Conservation (phyloP, 2,329 filamentous ascomycete genomes). For the Rhynchosporium graminicola region DNA sequence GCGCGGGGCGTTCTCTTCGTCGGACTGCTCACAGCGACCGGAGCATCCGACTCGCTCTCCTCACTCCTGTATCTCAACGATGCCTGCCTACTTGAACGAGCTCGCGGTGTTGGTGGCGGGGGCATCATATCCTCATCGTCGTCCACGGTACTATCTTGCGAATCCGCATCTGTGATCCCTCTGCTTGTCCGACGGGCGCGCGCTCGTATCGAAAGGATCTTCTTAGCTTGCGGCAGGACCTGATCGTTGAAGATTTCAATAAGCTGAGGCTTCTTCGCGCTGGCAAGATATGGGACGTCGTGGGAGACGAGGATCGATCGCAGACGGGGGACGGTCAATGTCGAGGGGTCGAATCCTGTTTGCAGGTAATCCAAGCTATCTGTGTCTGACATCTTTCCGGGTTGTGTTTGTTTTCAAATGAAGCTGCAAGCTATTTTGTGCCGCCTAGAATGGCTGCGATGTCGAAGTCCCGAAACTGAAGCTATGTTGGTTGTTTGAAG, state of each 20-base stretch:
- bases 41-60: conserved; percentile 51
- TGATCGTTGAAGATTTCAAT: conserved; percentile 80
- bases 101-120: conserved; percentile 53
- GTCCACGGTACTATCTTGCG: conserved; percentile 56
- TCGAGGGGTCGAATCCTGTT: conserved; percentile 79
- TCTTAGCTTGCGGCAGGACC: conserved; percentile 75
- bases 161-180: conserved; percentile 74
- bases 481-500: background rate
- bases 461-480: background rate
- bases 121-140: conserved; percentile 59
- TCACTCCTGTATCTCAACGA: conserved; percentile 52
- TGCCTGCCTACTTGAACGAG: conserved; percentile 56
- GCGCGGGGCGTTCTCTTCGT: conserved; percentile 56
- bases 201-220: conserved; percentile 72
- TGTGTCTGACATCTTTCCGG: conserved; percentile 57
- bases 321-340: conserved; percentile 82
- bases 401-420: background rate
- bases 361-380: conserved; percentile 80
- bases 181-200: conserved; percentile 82
- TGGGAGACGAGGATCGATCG: conserved; percentile 90
- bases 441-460: background rate
- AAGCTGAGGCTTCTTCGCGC: conserved; percentile 88
- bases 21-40: conserved; percentile 47
- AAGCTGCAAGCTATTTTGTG: background rate
- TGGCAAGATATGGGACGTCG: conserved; percentile 80